Base-by-base conservation (phyloP, 2,329 filamentous ascomycete genomes). In the Aureobasidium sp. region DNA sequence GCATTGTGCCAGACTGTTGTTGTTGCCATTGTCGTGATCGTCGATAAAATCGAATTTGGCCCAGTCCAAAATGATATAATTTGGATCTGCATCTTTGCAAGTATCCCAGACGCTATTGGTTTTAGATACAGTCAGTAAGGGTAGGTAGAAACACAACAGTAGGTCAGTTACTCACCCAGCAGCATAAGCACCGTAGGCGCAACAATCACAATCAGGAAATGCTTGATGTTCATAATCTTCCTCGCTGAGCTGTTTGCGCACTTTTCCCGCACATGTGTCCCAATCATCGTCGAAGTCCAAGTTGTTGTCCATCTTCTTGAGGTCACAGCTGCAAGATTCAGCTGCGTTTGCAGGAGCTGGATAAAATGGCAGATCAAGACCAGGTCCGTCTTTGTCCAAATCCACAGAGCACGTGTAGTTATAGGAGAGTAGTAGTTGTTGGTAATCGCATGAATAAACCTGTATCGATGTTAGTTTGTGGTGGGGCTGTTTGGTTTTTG, bases 371-470 rank as follows among this genome's bases (percentile, higher is more conserved):
- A 62, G 16, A 15, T 50, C 8, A 43, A 50, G 16, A 33, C 15
- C 42, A 36, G 33, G 33, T 8, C 7, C 33, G 33, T 36, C 33
- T 36, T 7, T 8, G 7, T 36, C 33, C 7, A 13, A 36, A 36
- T 36, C 13, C 13, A 13, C 40, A 7, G n/a, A 38, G 33, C 59
- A 62, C 16, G 59, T 43, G 2, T 13, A 27, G 13, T 53, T 53
- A 20, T 53, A 62, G 1, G 27, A 36, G 2, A 62, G 6, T 25
- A 42, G 6, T 15, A 62, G 23, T 18, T 53, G 59, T 13, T 62
- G 47, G 13, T 62, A 62, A n/a, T 62, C 59, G 27, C 59, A 62
- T 16, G 59, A 62, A 27, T 62, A 62, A 9, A 62, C 59, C 59
- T 62, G 7, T 8, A 16, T 13, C 33, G 13, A 13, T 36, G 13